phyloP scores from a whole-genome alignment of 495 filamentous ascomycete genomes.

The Penicillium cinerascens region DNA sequence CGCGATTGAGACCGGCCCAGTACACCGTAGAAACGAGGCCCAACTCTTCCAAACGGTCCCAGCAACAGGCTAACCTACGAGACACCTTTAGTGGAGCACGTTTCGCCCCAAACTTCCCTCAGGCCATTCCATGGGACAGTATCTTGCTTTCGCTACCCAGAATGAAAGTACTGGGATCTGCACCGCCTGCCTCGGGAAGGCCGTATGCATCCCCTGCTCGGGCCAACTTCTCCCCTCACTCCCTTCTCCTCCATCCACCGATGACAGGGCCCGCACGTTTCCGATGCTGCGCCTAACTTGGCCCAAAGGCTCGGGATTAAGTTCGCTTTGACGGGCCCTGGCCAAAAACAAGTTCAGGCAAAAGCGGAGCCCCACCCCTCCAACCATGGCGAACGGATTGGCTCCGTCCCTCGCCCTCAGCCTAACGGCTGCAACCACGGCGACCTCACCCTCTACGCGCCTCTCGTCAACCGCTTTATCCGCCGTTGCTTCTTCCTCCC shows the following conservation, averaged over 20 bases:
- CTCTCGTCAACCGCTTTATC: slow-evolving; percentile 14
- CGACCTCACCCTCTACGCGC: slow-evolving; percentile 17
- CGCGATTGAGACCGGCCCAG: background rate
- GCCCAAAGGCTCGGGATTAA: slow-evolving; percentile 5
- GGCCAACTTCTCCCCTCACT: background rate
- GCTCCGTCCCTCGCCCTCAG: slow-evolving; percentile 23
- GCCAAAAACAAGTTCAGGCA: background rate
- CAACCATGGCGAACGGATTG: slow-evolving; percentile 15
- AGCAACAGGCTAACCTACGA: background rate
- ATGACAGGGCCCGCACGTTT: slow-evolving; percentile 24
- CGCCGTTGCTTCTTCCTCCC: slow-evolving; percentile 21
- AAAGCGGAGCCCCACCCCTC: slow-evolving; percentile 15
- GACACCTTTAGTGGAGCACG: background rate
- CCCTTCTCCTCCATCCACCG: slow-evolving; percentile 20
- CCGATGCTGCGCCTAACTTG: slow-evolving; percentile 9
- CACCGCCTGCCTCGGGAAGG: slow-evolving; percentile 7
- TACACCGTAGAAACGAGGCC: background rate
- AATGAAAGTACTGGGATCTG: background rate
- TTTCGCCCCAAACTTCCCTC: background rate
- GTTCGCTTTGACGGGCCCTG: slow-evolving; percentile 9
- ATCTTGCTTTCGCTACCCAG: too few species aligned
- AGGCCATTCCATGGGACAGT: background rate
- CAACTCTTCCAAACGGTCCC: background rate
- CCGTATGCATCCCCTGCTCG: background rate
- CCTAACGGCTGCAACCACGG: slow-evolving; percentile 20